Evolutionary conservation across 2,329 filamentous ascomycete genomes (phyloP).

Genomic region (Ploettnerulaceae sp.): DNA sequence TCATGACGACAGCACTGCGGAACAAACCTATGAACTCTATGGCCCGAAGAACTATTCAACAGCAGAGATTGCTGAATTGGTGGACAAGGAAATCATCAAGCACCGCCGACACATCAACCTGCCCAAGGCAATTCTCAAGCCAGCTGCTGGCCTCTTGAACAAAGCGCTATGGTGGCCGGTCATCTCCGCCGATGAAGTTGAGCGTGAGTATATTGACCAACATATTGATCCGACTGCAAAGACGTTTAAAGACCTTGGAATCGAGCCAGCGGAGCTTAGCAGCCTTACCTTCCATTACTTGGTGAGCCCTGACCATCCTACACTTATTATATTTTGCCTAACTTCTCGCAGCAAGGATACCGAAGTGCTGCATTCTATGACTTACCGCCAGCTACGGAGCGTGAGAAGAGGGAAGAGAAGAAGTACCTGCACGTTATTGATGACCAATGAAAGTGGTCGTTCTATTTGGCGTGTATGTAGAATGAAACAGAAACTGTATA

Average conservation of each 20-base stretch:
- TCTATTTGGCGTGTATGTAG: conserved; percentile 9
- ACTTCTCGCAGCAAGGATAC: conserved; percentile 69
- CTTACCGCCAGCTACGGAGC: conserved; percentile 88
- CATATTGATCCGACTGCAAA: conserved; percentile 85
- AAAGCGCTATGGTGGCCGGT: conserved; percentile 84
- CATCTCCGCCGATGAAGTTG: conserved; percentile 76
- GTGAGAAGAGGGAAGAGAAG: conserved; percentile 90
- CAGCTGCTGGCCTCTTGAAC: conserved; percentile 70
- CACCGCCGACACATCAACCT: conserved; percentile 86
- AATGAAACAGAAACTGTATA: conserved; percentile 14
- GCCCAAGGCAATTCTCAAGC: conserved; percentile 75
- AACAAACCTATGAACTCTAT: conserved; percentile 90
- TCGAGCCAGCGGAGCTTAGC: conserved; percentile 81
- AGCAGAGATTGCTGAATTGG: conserved; percentile 77
- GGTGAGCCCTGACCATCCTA: conserved; percentile 51
- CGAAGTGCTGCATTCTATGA: conserved; percentile 87
- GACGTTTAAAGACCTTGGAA: conserved; percentile 90
- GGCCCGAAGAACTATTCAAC: conserved; percentile 91
- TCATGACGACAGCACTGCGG: conserved; percentile 83
- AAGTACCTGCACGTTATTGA: conserved; percentile 95
- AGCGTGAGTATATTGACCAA: conserved; percentile 91
- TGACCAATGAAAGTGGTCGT: conserved; percentile 59
- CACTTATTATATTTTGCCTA: conserved; percentile 26
- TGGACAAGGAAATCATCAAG: conserved; percentile 91
- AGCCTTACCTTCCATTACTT: conserved; percentile 91